Evolutionary conservation across 106 monocot species (phyloP), one percentile per base, ranked within the genome.

Genomic region (Dactylorhiza incarnata): DNA sequence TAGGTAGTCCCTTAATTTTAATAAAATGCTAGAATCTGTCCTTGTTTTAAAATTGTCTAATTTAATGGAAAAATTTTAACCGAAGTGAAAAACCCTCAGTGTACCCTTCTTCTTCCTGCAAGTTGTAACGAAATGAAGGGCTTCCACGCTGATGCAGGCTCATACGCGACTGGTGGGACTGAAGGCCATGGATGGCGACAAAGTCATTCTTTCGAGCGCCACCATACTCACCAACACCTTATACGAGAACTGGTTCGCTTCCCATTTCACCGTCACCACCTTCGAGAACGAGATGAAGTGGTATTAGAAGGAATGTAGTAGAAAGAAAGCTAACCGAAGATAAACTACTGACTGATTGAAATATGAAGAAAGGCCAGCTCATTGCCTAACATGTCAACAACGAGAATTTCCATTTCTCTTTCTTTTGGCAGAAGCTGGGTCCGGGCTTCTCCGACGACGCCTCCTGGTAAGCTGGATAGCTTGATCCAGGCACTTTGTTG

Each of bases 231-330:
- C 69, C 8, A 90, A 87, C 61, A 12, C 76, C 3, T 84, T 63
- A 1, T 95, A 92, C 75, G 86, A 85, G 78, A 73, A 58, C 45
- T 95, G 88, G 90, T 92, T 88, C 77, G 72, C 85, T 26, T 87
- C 90, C 8, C 84, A 90, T 17, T 95, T 95, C 86, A 83, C 81
- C 0, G 77, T 87, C 12, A 90, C 95, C 46, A 79, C 81, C 10
- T 95, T 93, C 73, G 90, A 82, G 83, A 88, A 95, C 52, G 95
- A 95, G 85, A 95, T 95, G 95, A 95, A 95, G 82, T 95, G 95
- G 95, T 95, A 90, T 77, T 68, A 68, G 68, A 95, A 72, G 0
- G 95, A 92, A 29, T 29, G 2, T 2, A 29, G 0, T 29, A 1
- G 29, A 29, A 29, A 29, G 29, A 29, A 29, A 29, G 29, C 29